Base-by-base conservation (phyloP, 345 rosid species). In the Eucalyptus curtisii region DNA sequence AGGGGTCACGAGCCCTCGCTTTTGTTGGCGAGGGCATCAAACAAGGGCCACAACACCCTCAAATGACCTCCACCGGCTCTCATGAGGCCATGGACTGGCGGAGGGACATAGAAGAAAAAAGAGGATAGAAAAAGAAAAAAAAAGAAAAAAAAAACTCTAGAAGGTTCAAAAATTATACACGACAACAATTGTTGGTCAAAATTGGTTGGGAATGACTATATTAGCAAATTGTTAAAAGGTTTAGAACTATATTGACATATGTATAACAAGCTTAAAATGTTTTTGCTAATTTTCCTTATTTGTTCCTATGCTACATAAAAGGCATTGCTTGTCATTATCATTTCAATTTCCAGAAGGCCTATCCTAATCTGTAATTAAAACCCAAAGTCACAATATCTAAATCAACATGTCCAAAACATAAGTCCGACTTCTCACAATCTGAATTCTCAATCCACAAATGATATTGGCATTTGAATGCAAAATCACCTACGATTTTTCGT, bases 1-100 rank as follows among this genome's bases (percentile, higher is more conserved):
- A 66, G 20, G 37, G 20, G 10, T 9, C 37, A n/a, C 5, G 20
- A n/a, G 76, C 37, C 76, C 10, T 66, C 11, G 8, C 37, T n/a
- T 7, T 66, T 16, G 37, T 0, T 6, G 2, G 10, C 0, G 5
- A 66, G 76, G 40, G 76, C 76, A 14, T 61, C 4, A 16, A 16
- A 16, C 11, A 66, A 15, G 22, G 76, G 76, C 40, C 40, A 13
- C 5, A 16, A 14, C 13, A 16, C 76, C 20, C 40, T n/a, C 37
- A 14, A n/a, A 3, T 0, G 40, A 64, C 9, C 37, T 64, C 40
- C 33, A 8, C 6, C 2, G 0, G 37, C 37, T 33, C 8, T 64
- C 19, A 14, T 14, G 40, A n/a, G 37, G 40, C 40, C 20, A n/a
- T 33, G 17, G 7, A n/a, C 33, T 7, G 3, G 9, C 5, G 4